Evolutionary conservation across 331 rosid species (phyloP).

Genomic region (Quercus phellos): DNA sequence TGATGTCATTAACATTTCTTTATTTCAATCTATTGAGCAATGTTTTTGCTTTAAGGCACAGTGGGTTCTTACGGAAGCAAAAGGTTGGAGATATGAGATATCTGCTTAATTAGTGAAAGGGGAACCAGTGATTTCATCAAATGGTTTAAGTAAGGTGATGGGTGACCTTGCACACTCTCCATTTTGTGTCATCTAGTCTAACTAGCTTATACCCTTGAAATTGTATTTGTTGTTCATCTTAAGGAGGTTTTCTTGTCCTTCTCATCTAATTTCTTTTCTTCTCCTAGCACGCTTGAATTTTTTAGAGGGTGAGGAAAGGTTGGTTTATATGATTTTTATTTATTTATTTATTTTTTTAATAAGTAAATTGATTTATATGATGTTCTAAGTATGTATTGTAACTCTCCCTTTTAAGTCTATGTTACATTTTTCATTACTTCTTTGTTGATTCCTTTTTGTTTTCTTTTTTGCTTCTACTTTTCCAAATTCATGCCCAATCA

Average conservation of each 20-base stretch:
- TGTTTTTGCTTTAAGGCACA: neutral
- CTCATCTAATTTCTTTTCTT: neutral
- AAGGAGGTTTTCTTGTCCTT: neutral
- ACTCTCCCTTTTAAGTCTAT: neutral
- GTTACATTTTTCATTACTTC: neutral
- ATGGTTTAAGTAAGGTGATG: neutral
- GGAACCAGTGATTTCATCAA: neutral
- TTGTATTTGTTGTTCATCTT: neutral
- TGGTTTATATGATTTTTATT: neutral
- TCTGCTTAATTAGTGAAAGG: neutral
- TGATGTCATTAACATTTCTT: neutral
- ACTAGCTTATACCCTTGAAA: neutral
- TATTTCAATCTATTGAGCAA: neutral
- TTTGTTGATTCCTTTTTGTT: neutral
- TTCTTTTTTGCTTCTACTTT: neutral
- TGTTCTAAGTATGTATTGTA: neutral
- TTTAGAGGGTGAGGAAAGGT: neutral
- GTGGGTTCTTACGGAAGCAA: neutral
- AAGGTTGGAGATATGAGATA: neutral
- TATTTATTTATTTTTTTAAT: no score
- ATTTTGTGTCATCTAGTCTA: neutral
- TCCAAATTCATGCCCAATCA: neutral
- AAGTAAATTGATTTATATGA: neutral
- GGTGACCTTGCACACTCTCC: neutral
- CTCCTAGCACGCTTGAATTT: neutral